Percentiles rank a stretch among this genome's conserved stretches.
Evolutionary conservation across 2,329 filamentous ascomycete genomes (phyloP).

Genomic region (Cladosporium sp.): DNA sequence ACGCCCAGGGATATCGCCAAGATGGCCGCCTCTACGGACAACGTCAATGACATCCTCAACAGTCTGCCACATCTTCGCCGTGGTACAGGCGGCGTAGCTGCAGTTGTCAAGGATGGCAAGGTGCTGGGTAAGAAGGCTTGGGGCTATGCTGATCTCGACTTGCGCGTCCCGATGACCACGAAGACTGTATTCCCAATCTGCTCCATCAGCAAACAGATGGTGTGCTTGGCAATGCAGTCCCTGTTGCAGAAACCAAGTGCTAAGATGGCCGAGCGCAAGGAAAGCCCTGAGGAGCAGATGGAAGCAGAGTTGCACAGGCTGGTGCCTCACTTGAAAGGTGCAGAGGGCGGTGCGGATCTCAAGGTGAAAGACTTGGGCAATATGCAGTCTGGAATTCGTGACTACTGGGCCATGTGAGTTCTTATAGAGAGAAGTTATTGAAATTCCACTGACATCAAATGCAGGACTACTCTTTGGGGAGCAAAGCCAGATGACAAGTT

Average conservation of each 20-base stretch:
- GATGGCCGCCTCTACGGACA: background rate
- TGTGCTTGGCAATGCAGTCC: conserved; percentile 43
- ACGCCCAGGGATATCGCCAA: background rate
- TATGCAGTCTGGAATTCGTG: conserved; percentile 30
- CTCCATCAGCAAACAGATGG: conserved; percentile 52
- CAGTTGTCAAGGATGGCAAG: conserved; percentile 48
- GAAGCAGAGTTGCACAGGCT: conserved; percentile 36
- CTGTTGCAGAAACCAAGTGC: conserved; percentile 40
- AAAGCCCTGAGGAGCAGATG: conserved; percentile 27
- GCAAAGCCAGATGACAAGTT: conserved; percentile 45
- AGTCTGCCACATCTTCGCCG: conserved; percentile 28
- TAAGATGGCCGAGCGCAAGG: conserved; percentile 28
- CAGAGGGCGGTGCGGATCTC: conserved; percentile 30
- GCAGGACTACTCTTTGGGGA: conserved; percentile 45
- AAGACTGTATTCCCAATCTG: conserved; percentile 48
- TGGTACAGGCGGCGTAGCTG: conserved; percentile 48
- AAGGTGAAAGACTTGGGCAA: conserved; percentile 43
- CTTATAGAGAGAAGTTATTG: background rate
- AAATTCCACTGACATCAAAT: background rate
- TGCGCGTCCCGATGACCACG: conserved; percentile 40
- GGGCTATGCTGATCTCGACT: conserved; percentile 49
- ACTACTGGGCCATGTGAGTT: conserved; percentile 19
- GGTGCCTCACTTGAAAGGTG: conserved; percentile 33
- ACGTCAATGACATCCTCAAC: conserved; percentile 21
- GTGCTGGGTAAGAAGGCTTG: conserved; percentile 44